Conservation (phyloP, 345 rosid genomes). For the Tarenaya hassleriana region DNA sequence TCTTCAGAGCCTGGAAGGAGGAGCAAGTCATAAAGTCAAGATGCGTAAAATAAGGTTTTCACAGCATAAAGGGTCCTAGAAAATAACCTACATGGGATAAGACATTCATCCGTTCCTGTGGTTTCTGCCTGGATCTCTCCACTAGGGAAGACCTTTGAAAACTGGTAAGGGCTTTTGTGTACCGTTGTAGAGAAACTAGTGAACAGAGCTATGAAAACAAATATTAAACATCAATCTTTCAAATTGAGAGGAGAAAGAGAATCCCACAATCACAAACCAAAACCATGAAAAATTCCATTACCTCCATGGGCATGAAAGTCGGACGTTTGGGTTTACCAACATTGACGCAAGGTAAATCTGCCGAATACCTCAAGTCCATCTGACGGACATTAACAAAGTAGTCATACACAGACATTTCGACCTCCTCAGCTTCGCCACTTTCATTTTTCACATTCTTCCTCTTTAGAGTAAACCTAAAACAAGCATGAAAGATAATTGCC, state of each 20-base stretch:
- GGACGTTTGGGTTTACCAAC: conserved; percentile 94
- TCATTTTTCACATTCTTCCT: conserved; percentile 32
- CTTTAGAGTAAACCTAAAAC: conserved; percentile 54
- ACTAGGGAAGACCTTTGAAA: conserved; percentile 75
- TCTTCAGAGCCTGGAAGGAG: conserved; percentile 49
- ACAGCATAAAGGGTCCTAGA: not conserved
- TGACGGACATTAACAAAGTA: conserved; percentile 58
- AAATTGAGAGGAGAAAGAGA: not conserved
- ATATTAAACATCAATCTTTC: conserved; percentile 4
- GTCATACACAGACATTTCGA: conserved; percentile 56
- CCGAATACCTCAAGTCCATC: conserved; percentile 55
- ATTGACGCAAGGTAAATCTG: conserved; percentile 70
- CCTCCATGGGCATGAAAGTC: conserved; percentile 77
- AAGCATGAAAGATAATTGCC: conserved; percentile 1
- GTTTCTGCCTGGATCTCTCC: conserved; percentile 93
- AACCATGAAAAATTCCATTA: conserved; percentile 12
- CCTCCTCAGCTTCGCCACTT: conserved; percentile 37
- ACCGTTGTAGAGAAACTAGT: conserved; percentile 78
- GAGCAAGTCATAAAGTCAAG: conserved; percentile 1
- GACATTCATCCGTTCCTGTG: conserved; percentile 72
- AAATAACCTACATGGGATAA: conserved; percentile 49
- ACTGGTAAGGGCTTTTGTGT: conserved; percentile 66
- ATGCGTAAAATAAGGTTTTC: not conserved
- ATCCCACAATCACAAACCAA: not conserved
- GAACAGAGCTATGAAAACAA: conserved; percentile 49